These are phyloP conservation scores for Leavenworthia alabamica DNA, from an alignment of 345 rosid genomes.

Conservation along the genomic window DNA sequence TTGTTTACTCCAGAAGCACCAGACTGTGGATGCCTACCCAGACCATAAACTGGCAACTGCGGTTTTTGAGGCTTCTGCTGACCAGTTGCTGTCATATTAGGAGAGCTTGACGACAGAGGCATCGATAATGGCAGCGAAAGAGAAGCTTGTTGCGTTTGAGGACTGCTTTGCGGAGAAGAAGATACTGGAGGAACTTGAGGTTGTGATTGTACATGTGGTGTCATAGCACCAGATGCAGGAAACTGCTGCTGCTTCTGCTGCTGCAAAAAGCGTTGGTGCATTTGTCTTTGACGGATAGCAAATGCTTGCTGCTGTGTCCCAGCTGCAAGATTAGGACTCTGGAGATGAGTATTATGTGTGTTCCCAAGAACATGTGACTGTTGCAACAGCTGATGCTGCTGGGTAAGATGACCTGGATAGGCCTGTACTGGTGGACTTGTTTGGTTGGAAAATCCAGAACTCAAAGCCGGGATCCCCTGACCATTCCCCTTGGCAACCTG, in stretches of 20 bases:
- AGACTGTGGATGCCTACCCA: slow-evolving; percentile 47
- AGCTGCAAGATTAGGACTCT: slow-evolving; percentile 45
- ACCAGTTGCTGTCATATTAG: slow-evolving; percentile 44
- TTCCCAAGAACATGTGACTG: slow-evolving; percentile 45
- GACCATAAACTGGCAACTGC: slow-evolving; percentile 45
- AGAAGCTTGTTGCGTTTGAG: slow-evolving; percentile 52
- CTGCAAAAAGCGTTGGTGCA: slow-evolving; percentile 59
- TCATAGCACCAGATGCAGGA: slow-evolving; percentile 47
- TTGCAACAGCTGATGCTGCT: slow-evolving; percentile 55
- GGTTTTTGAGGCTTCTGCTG: slow-evolving; percentile 51
- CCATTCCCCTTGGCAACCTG: slow-evolving; percentile 55
- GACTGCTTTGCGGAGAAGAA: slow-evolving; percentile 55
- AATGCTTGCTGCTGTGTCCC: slow-evolving; percentile 61
- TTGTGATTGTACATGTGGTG: slow-evolving; percentile 54
- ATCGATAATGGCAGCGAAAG: slow-evolving; percentile 46
- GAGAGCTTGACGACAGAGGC: slow-evolving; percentile 43
- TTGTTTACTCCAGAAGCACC: slow-evolving; percentile 36
- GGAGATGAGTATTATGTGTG: slow-evolving; percentile 59
- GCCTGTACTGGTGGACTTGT: slow-evolving; percentile 50
- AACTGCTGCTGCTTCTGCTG: slow-evolving; percentile 61
- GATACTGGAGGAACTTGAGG: slow-evolving; percentile 57
- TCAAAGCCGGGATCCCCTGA: slow-evolving; percentile 57
- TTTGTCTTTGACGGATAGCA: slow-evolving; percentile 57
- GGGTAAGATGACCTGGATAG: slow-evolving; percentile 66
- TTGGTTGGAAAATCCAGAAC: slow-evolving; percentile 57